Percentiles rank a stretch among this genome's conserved stretches.
Conservation (phyloP, 2,329 filamentous ascomycete species). For the Amphichorda felina region DNA sequence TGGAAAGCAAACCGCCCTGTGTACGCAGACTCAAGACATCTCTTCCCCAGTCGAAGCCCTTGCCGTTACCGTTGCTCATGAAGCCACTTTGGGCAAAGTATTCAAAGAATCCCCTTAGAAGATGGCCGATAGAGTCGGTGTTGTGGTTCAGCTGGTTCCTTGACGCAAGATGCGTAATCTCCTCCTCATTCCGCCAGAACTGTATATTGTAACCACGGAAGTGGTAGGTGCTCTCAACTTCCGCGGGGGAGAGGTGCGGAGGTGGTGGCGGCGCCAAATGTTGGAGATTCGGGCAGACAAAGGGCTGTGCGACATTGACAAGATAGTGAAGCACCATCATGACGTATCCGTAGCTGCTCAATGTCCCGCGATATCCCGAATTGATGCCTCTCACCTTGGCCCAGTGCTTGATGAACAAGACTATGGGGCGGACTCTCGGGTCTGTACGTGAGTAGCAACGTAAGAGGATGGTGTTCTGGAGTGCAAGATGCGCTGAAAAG, state of each 20-base stretch:
- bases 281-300: conserved; percentile 78
- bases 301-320: conserved; percentile 68
- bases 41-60: conserved; percentile 68
- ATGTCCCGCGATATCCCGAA: conserved; percentile 71
- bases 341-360: conserved; percentile 85
- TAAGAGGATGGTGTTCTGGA: conserved; percentile 75
- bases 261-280: conserved; percentile 33
- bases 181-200: conserved; percentile 67
- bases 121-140: conserved; percentile 52
- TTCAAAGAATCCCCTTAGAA: conserved; percentile 78
- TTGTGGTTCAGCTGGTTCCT: conserved; percentile 55
- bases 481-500: conserved; percentile 71
- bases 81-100: conserved; percentile 59
- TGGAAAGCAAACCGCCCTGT: conserved; percentile 56
- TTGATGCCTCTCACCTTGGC: conserved; percentile 79
- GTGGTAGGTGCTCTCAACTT: conserved; percentile 11
- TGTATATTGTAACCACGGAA: conserved; percentile 59
- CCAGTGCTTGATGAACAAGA: conserved; percentile 86
- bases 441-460: conserved; percentile 77
- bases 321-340: conserved; percentile 88
- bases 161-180: conserved; percentile 50
- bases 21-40: conserved; percentile 72
- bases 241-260: conserved; percentile 12
- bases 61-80: conserved; percentile 35
- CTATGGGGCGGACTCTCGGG: conserved; percentile 61